Evolutionary conservation across 768 basidiomycete genomes (phyloP).

Genomic region (Russula foetens): DNA sequence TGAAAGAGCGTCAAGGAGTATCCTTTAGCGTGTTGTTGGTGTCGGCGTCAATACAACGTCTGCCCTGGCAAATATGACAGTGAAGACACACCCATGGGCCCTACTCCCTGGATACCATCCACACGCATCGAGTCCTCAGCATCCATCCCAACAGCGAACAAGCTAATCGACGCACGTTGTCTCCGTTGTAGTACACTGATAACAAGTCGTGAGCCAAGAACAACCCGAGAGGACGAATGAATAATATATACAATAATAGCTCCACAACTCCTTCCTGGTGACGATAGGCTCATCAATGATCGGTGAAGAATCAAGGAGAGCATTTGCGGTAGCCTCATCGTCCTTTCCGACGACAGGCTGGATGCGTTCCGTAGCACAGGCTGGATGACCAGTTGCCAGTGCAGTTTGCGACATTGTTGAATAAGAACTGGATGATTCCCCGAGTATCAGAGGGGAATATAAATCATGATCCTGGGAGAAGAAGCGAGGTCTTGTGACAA

Average conservation of each 20-base stretch:
- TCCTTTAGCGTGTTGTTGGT: constrained; percentile 17
- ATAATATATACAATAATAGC: constrained; percentile 55
- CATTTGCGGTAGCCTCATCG: background rate
- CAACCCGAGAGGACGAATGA: background rate
- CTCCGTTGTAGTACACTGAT: constrained; percentile 74
- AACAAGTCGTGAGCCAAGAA: background rate
- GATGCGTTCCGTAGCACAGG: background rate
- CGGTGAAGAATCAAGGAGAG: background rate
- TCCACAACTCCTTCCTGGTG: constrained; percentile 68
- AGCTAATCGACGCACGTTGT: constrained; percentile 45
- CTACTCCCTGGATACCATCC: constrained; percentile 45
- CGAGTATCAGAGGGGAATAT: background rate
- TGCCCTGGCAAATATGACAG: no score
- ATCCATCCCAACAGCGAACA: background rate
- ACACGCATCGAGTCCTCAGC: background rate
- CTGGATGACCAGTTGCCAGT: background rate
- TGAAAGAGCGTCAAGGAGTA: constrained; percentile 75
- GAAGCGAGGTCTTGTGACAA: background rate
- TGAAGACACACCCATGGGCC: constrained; percentile 37
- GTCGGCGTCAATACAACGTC: background rate
- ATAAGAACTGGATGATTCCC: background rate
- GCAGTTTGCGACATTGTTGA: constrained; percentile 6
- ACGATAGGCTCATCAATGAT: constrained; percentile 53
- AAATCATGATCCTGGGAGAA: background rate
- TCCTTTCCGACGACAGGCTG: background rate